Base-by-base conservation (phyloP, 2,329 filamentous ascomycete species). In the Didymella sp. region DNA sequence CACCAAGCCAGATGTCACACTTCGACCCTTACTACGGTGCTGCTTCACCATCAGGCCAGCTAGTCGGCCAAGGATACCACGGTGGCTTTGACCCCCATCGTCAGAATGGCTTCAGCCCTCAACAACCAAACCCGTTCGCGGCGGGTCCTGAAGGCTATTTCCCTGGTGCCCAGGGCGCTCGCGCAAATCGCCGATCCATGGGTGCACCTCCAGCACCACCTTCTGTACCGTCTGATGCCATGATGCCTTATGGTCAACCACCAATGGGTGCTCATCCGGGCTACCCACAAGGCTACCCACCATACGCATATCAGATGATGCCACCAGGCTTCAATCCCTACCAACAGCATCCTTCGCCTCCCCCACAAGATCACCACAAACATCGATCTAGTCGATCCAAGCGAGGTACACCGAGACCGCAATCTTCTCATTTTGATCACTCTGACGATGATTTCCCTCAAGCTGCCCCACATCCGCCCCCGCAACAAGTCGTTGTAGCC, bases 1-100 rank as follows among this genome's bases (percentile, higher is more conserved):
- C 74, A 17, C 73, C 74, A 2, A 77, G 74, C 45, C 64, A 73
- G 61, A 70, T 78, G 64, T 78, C 77, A 5, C 69, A 72, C 51
- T 64, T 69, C n/a, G 68, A 65, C 31, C 68, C 61, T 38, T 66
- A 73, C 49, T 71, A 64, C 21, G 64, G 63, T 22, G 56, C 62
- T 2, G 60, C 68, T 30, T 68, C 68, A 11, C 69, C 67, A 8
- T 50, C 63, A 19, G 66, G 70, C 40, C 64, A 69, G 53, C 43
- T 77, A 47, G 72, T 77, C 12, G 71, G 71, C 13, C 69, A 73
- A 56, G 69, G 68, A n/a, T 64, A 58, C 43, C 68, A 74, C 31
- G 74, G 79, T 31, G 44, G 47, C 40, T 73, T 71, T 51, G 60
- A 65, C n/a, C 68, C 64, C 48, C 62, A 66, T 44, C 63, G 59